These are phyloP conservation scores for Tricholoma hemisulphureum DNA, from an alignment of 768 basidiomycete species.

Conservation along the genomic window DNA sequence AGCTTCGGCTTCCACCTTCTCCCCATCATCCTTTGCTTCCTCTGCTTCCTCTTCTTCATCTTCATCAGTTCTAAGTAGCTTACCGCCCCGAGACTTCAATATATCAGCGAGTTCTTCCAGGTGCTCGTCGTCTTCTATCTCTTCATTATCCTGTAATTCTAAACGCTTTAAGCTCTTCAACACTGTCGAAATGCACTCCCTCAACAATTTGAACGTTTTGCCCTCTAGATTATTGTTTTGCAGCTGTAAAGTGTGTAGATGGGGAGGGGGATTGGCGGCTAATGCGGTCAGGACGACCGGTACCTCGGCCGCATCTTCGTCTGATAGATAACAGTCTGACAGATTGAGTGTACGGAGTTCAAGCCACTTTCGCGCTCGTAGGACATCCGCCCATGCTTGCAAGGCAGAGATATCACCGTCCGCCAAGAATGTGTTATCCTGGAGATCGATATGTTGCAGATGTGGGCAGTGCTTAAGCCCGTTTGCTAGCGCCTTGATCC, in stretches of 20 bases:
- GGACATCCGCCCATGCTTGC: conserved; percentile 58
- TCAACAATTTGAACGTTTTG: conserved; percentile 64
- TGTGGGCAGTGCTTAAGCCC: conserved; percentile 68
- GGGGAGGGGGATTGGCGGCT: conserved; percentile 65
- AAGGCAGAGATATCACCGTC: conserved; percentile 52
- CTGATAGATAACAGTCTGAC: conserved; percentile 86
- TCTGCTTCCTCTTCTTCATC: conserved; percentile 77
- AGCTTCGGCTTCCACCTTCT: conserved; percentile 29
- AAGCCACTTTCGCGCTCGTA: conserved; percentile 66
- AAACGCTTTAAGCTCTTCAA: conserved; percentile 60
- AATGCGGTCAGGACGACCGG: conserved; percentile 63
- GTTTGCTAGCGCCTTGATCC: conserved; percentile 73
- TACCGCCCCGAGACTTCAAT: conserved; percentile 66
- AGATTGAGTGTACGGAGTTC: conserved; percentile 77
- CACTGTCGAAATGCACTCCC: conserved; percentile 59
- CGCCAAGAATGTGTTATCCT: conserved; percentile 84
- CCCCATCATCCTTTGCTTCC: conserved; percentile 43
- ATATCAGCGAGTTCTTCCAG: conserved; percentile 51
- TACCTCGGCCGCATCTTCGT: conserved; percentile 63
- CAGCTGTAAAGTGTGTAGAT: conserved; percentile 73
- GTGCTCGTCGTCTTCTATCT: conserved; percentile 72
- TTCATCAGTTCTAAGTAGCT: conserved; percentile 68
- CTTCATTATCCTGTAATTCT: conserved; percentile 91
- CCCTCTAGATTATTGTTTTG: conserved; percentile 91
- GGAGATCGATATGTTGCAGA: conserved; percentile 81